A percentile compares a stretch with the other conserved stretches of the same genome.
phyloP scores from a whole-genome alignment of 2,329 filamentous ascomycete species.

The Pseudocercospora fijiensis region DNA sequence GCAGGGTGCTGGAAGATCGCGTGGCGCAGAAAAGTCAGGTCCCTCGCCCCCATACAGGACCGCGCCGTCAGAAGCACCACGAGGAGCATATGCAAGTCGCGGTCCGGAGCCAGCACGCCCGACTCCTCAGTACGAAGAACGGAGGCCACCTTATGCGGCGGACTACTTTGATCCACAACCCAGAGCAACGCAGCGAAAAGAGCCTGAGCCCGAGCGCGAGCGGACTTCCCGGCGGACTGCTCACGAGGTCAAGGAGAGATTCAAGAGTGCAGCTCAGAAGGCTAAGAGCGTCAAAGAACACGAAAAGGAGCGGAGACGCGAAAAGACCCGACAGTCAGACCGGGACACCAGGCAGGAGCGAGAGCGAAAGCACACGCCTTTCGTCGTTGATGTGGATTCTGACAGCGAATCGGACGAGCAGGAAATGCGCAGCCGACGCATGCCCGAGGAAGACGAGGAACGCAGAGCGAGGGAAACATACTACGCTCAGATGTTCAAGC shows the following conservation, averaged over 20 bases:
- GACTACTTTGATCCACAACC: slow-evolving; percentile 40
- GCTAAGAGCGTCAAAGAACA: slow-evolving; percentile 29
- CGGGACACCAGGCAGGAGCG: slow-evolving; percentile 44
- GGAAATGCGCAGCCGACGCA: slow-evolving; percentile 20
- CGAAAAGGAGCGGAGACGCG: slow-evolving; percentile 42
- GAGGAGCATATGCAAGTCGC: slow-evolving; percentile 19
- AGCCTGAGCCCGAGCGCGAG: slow-evolving; percentile 44
- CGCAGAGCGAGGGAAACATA: slow-evolving; percentile 27
- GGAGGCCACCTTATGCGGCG: slow-evolving; percentile 30
- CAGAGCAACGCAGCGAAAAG: slow-evolving; percentile 40
- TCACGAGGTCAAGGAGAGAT: slow-evolving; percentile 29
- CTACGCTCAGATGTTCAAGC: slow-evolving; percentile 27
- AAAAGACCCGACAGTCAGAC: slow-evolving; percentile 43
- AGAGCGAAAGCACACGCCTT: slow-evolving; percentile 39
- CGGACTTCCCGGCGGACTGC: slow-evolving; percentile 27
- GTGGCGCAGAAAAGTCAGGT: slow-evolving; percentile 16
- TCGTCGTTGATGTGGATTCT: slow-evolving; percentile 35
- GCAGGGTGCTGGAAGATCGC: slow-evolving; percentile 20
- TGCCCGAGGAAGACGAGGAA: slow-evolving; percentile 30
- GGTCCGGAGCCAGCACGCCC: slow-evolving; percentile 20
- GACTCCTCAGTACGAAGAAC: slow-evolving; percentile 37
- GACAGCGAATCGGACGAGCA: slow-evolving; percentile 34
- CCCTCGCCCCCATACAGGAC: slow-evolving; percentile 21
- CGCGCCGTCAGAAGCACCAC: slow-evolving; percentile 10
- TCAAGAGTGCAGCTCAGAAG: slow-evolving; percentile 9